Percentiles rank a stretch among this genome's conserved stretches.
Evolutionary conservation across 148 eudicot genomes (phyloP).

Genomic region (Camellia japonica): DNA sequence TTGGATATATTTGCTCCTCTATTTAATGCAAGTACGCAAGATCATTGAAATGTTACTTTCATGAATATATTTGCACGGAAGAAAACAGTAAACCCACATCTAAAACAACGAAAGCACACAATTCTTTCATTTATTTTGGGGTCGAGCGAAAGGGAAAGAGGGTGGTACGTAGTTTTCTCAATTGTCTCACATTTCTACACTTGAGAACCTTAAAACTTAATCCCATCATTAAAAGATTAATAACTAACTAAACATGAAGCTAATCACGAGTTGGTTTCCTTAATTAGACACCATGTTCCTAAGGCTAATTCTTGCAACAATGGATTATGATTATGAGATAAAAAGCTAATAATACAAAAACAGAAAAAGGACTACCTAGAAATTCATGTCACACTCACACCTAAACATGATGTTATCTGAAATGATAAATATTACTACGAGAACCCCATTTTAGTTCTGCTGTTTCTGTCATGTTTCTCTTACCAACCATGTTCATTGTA

Average conservation of each 20-base stretch:
- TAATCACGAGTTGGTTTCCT: slow-evolving; percentile 11
- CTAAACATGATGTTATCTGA: slow-evolving; percentile 35
- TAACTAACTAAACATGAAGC: slow-evolving; percentile 2
- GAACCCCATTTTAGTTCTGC: slow-evolving; percentile 25
- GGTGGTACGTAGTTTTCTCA: slow-evolving; percentile 33
- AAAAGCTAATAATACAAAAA: slow-evolving; percentile 18
- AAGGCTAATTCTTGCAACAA: neutral
- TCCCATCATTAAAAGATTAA: slow-evolving; percentile 11
- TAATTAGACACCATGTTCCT: slow-evolving; percentile 8
- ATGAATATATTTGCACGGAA: slow-evolving; percentile 19
- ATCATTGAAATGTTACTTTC: slow-evolving; percentile 24
- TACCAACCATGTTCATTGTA: slow-evolving; percentile 26
- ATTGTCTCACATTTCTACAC: neutral
- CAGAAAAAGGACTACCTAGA: slow-evolving; percentile 25
- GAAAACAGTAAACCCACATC: slow-evolving; percentile 17
- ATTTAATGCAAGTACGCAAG: neutral
- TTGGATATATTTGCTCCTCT: neutral
- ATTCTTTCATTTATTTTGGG: slow-evolving; percentile 7
- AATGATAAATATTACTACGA: slow-evolving; percentile 5
- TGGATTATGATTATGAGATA: neutral
- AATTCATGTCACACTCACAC: slow-evolving; percentile 31
- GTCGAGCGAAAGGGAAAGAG: neutral
- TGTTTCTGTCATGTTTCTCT: slow-evolving; percentile 38
- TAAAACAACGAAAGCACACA: slow-evolving; percentile 17
- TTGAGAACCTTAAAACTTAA: neutral